A percentile compares a stretch with the other conserved stretches of the same genome.
These are phyloP conservation scores for Recurvomyces mirabilis DNA, from an alignment of 495 filamentous ascomycete species.

Conservation along the genomic window DNA sequence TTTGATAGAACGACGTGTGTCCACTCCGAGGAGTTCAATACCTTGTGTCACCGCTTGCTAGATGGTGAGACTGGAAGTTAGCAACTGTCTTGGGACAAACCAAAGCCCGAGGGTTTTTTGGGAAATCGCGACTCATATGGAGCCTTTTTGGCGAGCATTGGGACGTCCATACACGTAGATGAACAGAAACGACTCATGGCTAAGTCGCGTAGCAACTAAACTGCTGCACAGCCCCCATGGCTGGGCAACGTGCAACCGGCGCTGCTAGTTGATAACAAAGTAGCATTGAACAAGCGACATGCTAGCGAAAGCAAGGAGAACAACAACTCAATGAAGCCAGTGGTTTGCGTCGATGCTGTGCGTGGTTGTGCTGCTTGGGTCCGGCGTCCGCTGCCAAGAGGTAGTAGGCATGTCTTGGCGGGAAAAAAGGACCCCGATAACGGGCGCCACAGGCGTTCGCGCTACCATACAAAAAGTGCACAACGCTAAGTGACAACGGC, in stretches of 20 bases:
- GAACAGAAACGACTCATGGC: constrained; percentile 1
- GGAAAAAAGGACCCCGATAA: background rate
- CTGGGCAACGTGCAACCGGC: background rate
- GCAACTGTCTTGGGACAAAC: background rate
- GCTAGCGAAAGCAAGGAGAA: constrained; percentile 1
- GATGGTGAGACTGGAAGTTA: background rate
- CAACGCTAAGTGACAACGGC: constrained; percentile 1
- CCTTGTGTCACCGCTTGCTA: background rate
- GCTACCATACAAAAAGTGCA: background rate
- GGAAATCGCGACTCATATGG: background rate
- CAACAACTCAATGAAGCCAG: background rate
- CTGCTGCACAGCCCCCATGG: background rate
- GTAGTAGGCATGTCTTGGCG: background rate
- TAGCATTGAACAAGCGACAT: background rate
- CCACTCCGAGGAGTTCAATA: background rate
- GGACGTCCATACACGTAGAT: background rate
- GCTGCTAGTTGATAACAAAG: constrained; percentile 1
- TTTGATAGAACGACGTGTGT: background rate
- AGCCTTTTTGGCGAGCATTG: background rate
- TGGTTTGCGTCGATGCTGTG: background rate
- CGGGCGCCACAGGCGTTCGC: background rate
- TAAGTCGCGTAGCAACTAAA: background rate
- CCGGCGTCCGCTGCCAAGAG: background rate
- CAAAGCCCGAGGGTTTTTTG: background rate
- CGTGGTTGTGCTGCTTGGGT: too few relatives aligned